These are phyloP conservation scores for Gnaphalium uliginosum DNA, from an alignment of 129 eudicot genomes.

Conservation along the genomic window DNA sequence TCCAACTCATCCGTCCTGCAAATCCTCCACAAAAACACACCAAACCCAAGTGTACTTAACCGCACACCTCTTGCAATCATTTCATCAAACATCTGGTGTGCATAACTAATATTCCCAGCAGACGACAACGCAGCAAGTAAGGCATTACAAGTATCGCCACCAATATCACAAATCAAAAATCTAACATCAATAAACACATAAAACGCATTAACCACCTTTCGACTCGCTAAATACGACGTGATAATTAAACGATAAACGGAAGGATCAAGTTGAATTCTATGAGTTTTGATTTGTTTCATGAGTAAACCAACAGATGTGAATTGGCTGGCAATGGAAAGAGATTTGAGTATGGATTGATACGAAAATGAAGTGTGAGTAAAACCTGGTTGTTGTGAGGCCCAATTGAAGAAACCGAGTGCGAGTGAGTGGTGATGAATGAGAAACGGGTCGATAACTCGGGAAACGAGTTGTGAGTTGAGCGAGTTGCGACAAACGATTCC, in stretches of 20 bases:
- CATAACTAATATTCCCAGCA: constrained; percentile 44
- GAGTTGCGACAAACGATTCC: constrained; percentile 61
- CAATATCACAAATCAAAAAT: constrained; percentile 36
- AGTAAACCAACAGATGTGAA: constrained; percentile 51
- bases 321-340: constrained; percentile 73
- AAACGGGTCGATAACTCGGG: constrained; percentile 79
- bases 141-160: constrained; percentile 49
- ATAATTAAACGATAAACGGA: constrained; percentile 47
- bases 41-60: constrained; percentile 73
- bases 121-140: constrained; percentile 59
- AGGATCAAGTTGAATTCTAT: constrained; percentile 39
- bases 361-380: constrained; percentile 63
- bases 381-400: constrained; percentile 93
- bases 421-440: constrained; percentile 79
- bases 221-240: constrained; percentile 37
- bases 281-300: constrained; percentile 42
- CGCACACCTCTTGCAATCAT: constrained; percentile 55
- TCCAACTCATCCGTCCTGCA: constrained; percentile 41
- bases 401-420: constrained; percentile 84
- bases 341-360: constrained; percentile 67
- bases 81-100: constrained; percentile 71
- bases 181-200: constrained; percentile 41
- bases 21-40: constrained; percentile 73
- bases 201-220: constrained; percentile 51
- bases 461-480: constrained; percentile 61